A percentile compares a stretch with the other conserved stretches of the same genome.
Conservation (phyloP, 257 asterid genomes). For the Knoxia roxburghii region DNA sequence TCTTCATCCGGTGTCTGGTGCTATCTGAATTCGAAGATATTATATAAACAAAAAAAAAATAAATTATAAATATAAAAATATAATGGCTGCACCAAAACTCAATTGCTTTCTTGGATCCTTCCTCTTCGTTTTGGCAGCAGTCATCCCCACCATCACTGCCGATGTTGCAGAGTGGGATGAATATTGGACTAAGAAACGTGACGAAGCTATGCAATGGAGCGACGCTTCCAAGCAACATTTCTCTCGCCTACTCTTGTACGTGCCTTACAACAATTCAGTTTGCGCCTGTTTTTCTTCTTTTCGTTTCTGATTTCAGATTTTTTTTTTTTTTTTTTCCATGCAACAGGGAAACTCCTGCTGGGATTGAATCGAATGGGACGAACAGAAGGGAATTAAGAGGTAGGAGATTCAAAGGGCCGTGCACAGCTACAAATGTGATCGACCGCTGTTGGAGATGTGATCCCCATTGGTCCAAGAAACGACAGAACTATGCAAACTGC, state of each 20-base stretch:
- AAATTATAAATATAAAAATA: neutral
- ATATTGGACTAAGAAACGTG: neutral
- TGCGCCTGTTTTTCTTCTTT: too few relatives aligned
- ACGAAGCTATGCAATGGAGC: neutral
- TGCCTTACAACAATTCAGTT: too few relatives aligned
- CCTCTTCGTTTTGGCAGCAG: conserved; percentile 11
- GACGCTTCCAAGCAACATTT: too few relatives aligned
- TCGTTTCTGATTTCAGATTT: too few relatives aligned
- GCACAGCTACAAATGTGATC: conserved; percentile 22
- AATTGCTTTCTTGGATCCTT: conserved; percentile 4
- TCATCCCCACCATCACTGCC: conserved; percentile 8
- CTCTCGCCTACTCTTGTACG: neutral
- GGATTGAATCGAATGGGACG: too few relatives aligned
- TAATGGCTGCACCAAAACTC: conserved; percentile 13
- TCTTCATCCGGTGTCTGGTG: too few relatives aligned
- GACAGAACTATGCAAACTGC: conserved; percentile 22
- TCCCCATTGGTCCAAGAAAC: conserved; percentile 20
- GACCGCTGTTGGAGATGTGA: conserved; percentile 42
- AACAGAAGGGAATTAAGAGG: conserved; percentile 21
- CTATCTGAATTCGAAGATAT: too few relatives aligned
- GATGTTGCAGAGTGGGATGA: conserved; percentile 3
- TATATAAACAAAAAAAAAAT: too few relatives aligned
- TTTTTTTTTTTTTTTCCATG: too few relatives aligned
- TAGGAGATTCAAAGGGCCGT: conserved; percentile 15
- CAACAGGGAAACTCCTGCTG: too few relatives aligned